A percentile compares a stretch with the other conserved stretches of the same genome.
Evolutionary conservation across 345 rosid genomes (phyloP).

Genomic region (Brassica rapa): DNA sequence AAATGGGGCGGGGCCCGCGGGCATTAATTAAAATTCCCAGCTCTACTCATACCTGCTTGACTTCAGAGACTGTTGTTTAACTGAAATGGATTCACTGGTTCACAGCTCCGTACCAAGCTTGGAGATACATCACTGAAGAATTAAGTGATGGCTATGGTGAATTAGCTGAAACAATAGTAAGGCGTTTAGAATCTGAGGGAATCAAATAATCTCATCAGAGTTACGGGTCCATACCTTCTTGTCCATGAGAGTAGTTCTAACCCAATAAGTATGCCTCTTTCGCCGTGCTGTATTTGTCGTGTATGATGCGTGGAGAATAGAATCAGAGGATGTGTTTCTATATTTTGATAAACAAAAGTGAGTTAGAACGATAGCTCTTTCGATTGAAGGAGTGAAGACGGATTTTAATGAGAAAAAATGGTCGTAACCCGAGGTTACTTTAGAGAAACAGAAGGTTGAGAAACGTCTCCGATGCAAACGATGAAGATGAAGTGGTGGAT

Average conservation of each 20-base stretch:
- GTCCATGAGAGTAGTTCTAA: neutral
- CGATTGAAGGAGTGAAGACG: neutral
- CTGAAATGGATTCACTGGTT: neutral
- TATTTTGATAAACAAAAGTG: neutral
- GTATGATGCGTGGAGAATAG: neutral
- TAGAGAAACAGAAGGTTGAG: neutral
- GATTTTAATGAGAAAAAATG: neutral
- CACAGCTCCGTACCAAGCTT: neutral
- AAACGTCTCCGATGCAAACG: neutral
- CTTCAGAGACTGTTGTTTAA: neutral
- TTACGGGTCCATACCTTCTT: neutral
- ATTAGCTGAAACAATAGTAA: neutral
- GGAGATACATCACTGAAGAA: neutral
- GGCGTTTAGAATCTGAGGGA: neutral
- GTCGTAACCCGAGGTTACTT: neutral
- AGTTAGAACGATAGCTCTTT: neutral
- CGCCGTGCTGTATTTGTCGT: neutral
- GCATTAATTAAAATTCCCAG: too few species aligned
- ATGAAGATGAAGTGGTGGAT: neutral
- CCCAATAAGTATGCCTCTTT: neutral
- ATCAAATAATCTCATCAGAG: neutral
- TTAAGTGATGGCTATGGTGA: neutral
- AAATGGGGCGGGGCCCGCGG: too few species aligned
- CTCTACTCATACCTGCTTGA: neutral
- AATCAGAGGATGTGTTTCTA: neutral